These are phyloP conservation scores for Moniliophthora roreri DNA, from an alignment of 1,284 basidiomycete genomes.

Conservation along the genomic window DNA sequence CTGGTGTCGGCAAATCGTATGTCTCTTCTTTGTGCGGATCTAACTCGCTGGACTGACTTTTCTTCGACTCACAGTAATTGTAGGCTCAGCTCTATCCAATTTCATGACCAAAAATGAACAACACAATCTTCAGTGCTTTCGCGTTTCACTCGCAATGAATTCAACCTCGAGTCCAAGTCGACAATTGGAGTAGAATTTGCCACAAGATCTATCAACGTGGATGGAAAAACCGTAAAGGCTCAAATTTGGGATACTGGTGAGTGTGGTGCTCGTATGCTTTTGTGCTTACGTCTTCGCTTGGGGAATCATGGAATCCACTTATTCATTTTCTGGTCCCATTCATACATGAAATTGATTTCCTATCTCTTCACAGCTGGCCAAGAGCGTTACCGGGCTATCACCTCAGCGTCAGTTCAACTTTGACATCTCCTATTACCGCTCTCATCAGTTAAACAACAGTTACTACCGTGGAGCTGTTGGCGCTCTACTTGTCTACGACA, in stretches of 20 bases:
- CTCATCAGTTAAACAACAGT: slow-evolving; percentile 36
- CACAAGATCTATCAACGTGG: slow-evolving; percentile 92
- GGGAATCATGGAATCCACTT: neutral
- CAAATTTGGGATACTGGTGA: slow-evolving; percentile 99
- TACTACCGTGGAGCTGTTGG: slow-evolving; percentile 99
- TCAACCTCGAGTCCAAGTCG: slow-evolving; percentile 98
- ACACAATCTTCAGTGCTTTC: slow-evolving; percentile 60
- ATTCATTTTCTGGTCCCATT: neutral
- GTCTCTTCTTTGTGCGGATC: slow-evolving; percentile 33
- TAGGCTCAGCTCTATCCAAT: slow-evolving; percentile 22
- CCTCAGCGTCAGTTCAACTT: slow-evolving; percentile 75
- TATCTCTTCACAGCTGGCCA: slow-evolving; percentile 74
- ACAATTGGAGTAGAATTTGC: slow-evolving; percentile 99
- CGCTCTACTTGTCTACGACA: slow-evolving; percentile 90
- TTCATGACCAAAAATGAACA: neutral
- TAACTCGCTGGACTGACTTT: slow-evolving; percentile 20
- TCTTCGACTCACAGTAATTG: slow-evolving; percentile 38
- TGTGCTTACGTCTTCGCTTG: neutral
- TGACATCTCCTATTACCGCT: neutral
- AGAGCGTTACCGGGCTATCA: slow-evolving; percentile 98
- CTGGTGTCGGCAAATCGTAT: slow-evolving; percentile 97
- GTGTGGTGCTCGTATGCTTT: slow-evolving; percentile 16
- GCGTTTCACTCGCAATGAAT: slow-evolving; percentile 99
- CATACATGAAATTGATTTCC: neutral
- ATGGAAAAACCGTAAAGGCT: slow-evolving; percentile 97